Conservation (phyloP, 495 filamentous ascomycete genomes). For the Polyplosphaeria fusca region DNA sequence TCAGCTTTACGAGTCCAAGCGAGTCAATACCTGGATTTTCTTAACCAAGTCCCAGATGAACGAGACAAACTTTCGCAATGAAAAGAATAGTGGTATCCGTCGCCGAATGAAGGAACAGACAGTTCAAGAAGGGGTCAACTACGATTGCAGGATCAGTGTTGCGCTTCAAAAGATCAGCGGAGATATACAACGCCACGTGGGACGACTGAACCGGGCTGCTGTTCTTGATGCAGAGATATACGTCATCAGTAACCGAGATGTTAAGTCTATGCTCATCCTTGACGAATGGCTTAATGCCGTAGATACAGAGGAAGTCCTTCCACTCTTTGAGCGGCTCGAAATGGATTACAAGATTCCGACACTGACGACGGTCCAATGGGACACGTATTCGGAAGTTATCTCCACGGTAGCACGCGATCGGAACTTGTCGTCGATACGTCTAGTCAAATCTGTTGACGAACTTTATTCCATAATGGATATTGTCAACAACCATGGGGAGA, state of each 20-base stretch:
- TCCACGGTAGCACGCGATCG: slow-evolving; percentile 35
- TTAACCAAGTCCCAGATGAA: slow-evolving; percentile 41
- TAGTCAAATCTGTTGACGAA: neutral
- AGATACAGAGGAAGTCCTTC: slow-evolving; percentile 46
- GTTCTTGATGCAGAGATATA: slow-evolving; percentile 50
- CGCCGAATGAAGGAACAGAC: slow-evolving; percentile 42
- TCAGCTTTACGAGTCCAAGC: slow-evolving; percentile 46
- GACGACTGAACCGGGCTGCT: slow-evolving; percentile 44
- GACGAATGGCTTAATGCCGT: slow-evolving; percentile 51
- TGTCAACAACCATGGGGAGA: slow-evolving; percentile 8
- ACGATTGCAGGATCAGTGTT: slow-evolving; percentile 46
- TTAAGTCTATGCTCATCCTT: slow-evolving; percentile 45
- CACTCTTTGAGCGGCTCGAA: slow-evolving; percentile 45
- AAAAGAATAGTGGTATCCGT: slow-evolving; percentile 36
- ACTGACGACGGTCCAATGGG: slow-evolving; percentile 39
- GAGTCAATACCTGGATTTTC: slow-evolving; percentile 48
- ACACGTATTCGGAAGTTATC: slow-evolving; percentile 33
- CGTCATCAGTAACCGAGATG: slow-evolving; percentile 53
- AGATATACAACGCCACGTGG: slow-evolving; percentile 44
- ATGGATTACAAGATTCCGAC: slow-evolving; percentile 44
- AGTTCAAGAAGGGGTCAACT: slow-evolving; percentile 43
- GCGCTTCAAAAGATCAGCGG: slow-evolving; percentile 49
- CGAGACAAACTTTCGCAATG: slow-evolving; percentile 42
- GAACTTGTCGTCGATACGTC: slow-evolving; percentile 24
- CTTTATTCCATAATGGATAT: slow-evolving; percentile 3